Evolutionary conservation across 2,329 filamentous ascomycete species (phyloP).

Genomic region (Amphichorda felina): DNA sequence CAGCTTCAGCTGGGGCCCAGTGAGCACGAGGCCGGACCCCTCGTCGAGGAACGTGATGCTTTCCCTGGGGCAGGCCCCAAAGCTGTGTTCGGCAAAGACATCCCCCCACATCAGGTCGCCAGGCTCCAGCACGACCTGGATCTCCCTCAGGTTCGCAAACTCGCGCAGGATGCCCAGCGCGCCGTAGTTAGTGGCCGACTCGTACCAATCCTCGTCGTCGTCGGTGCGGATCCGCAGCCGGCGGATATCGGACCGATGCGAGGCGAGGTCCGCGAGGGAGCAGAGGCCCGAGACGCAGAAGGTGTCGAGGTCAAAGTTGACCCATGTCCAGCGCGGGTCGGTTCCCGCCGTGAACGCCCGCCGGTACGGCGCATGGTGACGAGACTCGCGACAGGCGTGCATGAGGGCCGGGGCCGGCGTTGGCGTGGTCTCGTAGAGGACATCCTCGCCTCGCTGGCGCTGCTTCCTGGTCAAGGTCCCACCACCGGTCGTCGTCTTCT

Average conservation of each 20-base stretch:
- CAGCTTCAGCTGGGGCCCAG: conserved; percentile 3
- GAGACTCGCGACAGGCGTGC: conserved; percentile 5
- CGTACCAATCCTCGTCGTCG: conserved; percentile 4
- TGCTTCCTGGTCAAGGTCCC: conserved; percentile 1
- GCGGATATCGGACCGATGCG: conserved; percentile 3
- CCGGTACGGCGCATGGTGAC: conserved; percentile 2
- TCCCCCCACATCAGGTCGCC: conserved; percentile 3
- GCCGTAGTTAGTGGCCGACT: conserved; percentile 1
- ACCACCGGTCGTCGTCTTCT: background rate
- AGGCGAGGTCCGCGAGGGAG: conserved; percentile 1
- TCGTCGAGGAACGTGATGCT: conserved; percentile 4
- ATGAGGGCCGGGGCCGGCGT: conserved; percentile 2
- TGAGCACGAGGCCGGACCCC: conserved; percentile 3
- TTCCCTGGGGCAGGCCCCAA: conserved; percentile 1
- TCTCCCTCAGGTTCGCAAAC: conserved; percentile 3
- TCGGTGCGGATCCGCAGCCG: conserved; percentile 4
- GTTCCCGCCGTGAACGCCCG: conserved; percentile 4
- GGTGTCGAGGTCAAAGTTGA: conserved; percentile 5
- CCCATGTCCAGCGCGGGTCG: conserved; percentile 6
- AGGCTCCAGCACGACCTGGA: conserved; percentile 3
- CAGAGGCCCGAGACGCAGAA: conserved; percentile 5
- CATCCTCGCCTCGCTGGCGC: conserved; percentile 1
- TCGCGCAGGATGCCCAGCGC: conserved; percentile 2
- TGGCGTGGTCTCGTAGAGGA: conserved; percentile 4
- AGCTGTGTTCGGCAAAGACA: background rate